Percentiles rank a stretch among this genome's conserved stretches.
Evolutionary conservation across 257 asterid species (phyloP).

Genomic region (Penstemon barbatus): DNA sequence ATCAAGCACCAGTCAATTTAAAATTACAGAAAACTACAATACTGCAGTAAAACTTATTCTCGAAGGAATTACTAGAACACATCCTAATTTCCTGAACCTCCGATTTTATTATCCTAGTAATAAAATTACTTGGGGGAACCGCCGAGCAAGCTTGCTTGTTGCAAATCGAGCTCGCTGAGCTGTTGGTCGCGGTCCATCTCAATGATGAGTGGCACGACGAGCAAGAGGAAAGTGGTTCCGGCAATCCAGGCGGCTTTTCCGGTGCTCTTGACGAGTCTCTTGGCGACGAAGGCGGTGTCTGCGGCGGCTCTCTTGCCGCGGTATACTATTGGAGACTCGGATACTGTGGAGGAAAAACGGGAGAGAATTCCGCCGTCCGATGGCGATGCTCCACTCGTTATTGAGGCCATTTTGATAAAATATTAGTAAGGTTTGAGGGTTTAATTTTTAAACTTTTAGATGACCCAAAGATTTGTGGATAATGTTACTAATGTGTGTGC

Average conservation of each 20-base stretch:
- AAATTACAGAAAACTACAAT: no score
- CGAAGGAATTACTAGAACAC: no score
- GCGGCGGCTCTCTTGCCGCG: constrained; percentile 52
- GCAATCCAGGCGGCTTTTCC: constrained; percentile 79
- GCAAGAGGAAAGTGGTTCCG: constrained; percentile 54
- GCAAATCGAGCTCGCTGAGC: constrained; percentile 56
- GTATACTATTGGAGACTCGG: constrained; percentile 37
- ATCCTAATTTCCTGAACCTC: no score
- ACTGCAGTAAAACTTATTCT: no score
- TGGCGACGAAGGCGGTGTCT: constrained; percentile 56
- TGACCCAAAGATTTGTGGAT: no score
- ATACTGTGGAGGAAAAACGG: not conserved
- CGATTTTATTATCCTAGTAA: no score
- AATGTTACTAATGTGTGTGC: no score
- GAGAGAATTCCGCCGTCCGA: constrained; percentile 34
- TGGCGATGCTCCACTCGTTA: no score
- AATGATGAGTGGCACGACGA: constrained; percentile 61
- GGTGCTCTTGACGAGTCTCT: constrained; percentile 59
- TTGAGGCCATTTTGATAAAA: no score
- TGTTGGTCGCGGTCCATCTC: constrained; percentile 71
- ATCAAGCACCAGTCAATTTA: no score
- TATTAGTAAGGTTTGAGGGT: no score
- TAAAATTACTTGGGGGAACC: constrained; percentile 21
- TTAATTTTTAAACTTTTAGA: no score
- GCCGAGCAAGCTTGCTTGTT: constrained; percentile 66